These are phyloP conservation scores for Murraya koenigii DNA, from an alignment of 345 rosid genomes.

Conservation along the genomic window DNA sequence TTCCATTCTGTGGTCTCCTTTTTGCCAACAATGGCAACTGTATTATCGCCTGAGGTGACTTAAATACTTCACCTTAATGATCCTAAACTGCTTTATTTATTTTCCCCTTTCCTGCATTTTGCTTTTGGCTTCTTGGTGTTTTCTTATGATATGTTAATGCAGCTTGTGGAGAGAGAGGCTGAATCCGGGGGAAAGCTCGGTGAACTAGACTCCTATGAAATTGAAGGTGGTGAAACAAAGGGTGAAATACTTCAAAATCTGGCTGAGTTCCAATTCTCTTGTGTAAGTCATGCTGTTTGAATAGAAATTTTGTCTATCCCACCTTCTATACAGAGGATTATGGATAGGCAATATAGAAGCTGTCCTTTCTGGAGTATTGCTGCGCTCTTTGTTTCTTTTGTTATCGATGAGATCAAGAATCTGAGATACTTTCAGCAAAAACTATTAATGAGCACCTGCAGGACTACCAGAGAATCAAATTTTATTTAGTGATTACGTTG, in stretches of 20 bases:
- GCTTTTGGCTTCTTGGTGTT: conserved; percentile 2
- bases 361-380: background rate
- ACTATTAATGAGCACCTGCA: background rate
- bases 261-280: conserved; percentile 93
- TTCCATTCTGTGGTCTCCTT: conserved; percentile 78
- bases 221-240: conserved; percentile 97
- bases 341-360: background rate
- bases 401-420: background rate
- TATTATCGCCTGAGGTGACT: conserved; percentile 82
- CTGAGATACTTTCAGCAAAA: background rate
- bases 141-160: conserved; percentile 11
- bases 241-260: conserved; percentile 91
- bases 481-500: background rate
- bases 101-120: conserved; percentile 10
- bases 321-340: background rate
- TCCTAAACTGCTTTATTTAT: background rate
- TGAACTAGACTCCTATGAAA: conserved; percentile 88
- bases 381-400: background rate
- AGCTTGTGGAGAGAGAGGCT: conserved; percentile 86
- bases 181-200: conserved; percentile 90
- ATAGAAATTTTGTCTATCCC: background rate
- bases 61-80: conserved; percentile 17
- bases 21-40: conserved; percentile 74
- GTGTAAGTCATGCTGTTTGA: conserved; percentile 57
- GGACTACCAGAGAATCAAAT: background rate